Percentiles rank a stretch among this genome's conserved stretches.
Evolutionary conservation across 129 eudicot species (phyloP).

Genomic region (Solidago caesia): DNA sequence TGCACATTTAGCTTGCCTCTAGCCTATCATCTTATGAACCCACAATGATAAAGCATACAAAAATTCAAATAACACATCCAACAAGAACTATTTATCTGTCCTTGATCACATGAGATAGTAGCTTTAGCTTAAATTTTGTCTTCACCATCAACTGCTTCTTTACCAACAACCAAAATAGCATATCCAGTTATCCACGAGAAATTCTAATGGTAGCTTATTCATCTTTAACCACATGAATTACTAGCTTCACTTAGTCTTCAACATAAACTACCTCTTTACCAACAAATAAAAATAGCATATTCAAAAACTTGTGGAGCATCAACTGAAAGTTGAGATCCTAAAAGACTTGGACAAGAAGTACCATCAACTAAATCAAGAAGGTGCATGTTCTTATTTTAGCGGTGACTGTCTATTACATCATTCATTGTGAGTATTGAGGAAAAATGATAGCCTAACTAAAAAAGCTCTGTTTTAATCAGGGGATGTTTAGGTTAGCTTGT

Average conservation of each 20-base stretch:
- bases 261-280: neutral
- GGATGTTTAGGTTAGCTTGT: too few relatives aligned
- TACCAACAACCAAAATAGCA: neutral
- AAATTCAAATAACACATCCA: constrained; percentile 1
- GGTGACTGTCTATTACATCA: neutral
- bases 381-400: neutral
- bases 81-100: neutral
- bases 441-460: neutral
- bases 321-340: constrained; percentile 1
- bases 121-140: neutral
- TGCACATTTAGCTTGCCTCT: neutral
- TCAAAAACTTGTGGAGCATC: neutral
- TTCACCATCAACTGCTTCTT: neutral
- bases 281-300: neutral
- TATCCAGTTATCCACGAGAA: neutral
- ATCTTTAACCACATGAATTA: neutral
- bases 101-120: neutral
- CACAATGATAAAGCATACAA: neutral
- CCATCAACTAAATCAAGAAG: neutral
- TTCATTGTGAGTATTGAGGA: neutral
- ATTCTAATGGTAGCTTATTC: neutral
- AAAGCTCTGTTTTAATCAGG: neutral
- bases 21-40: neutral
- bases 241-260: neutral
- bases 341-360: neutral